Conservation (phyloP, 148 eudicot genomes). For the Rhododendron williamsianum region DNA sequence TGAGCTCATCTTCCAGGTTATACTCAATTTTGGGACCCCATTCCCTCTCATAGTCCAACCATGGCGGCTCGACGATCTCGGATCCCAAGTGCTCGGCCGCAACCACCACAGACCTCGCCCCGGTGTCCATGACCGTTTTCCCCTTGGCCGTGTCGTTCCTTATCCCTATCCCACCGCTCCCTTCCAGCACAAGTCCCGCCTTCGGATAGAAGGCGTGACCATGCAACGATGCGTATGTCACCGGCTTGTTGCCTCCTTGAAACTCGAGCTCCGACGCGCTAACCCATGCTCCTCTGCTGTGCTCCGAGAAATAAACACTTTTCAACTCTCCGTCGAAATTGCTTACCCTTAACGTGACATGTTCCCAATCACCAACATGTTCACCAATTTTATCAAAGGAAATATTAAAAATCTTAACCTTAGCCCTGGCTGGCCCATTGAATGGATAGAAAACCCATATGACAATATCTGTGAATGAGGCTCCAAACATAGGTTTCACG, state of each 20-base stretch:
- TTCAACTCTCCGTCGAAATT: conserved; percentile 23
- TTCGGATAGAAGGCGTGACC: conserved; percentile 16
- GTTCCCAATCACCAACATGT: conserved; percentile 36
- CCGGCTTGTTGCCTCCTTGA: conserved; percentile 14
- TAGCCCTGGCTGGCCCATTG: conserved; percentile 24
- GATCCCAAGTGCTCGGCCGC: conserved; percentile 13
- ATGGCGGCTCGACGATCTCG: conserved; percentile 18
- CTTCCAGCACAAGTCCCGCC: conserved; percentile 12
- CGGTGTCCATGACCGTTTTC: conserved; percentile 4
- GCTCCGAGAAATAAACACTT: conserved; percentile 21
- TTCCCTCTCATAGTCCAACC: conserved; percentile 23
- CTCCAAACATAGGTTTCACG: conserved; percentile 27
- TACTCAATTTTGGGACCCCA: conserved; percentile 21
- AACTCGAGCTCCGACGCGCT: conserved; percentile 18
- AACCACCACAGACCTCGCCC: conserved; percentile 9
- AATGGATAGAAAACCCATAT: conserved; percentile 33
- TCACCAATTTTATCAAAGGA: conserved; percentile 21
- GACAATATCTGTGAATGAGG: conserved; percentile 21
- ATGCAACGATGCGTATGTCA: conserved; percentile 16
- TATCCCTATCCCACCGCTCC: conserved; percentile 16
- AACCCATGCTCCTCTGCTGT: conserved; percentile 21
- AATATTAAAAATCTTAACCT: conserved; percentile 9
- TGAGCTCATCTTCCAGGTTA: conserved; percentile 6
- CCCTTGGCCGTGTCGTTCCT: conserved; percentile 17
- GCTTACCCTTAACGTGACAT: conserved; percentile 23